Conservation (phyloP, 495 filamentous ascomycete genomes). For the Penicillium subrubescens region DNA sequence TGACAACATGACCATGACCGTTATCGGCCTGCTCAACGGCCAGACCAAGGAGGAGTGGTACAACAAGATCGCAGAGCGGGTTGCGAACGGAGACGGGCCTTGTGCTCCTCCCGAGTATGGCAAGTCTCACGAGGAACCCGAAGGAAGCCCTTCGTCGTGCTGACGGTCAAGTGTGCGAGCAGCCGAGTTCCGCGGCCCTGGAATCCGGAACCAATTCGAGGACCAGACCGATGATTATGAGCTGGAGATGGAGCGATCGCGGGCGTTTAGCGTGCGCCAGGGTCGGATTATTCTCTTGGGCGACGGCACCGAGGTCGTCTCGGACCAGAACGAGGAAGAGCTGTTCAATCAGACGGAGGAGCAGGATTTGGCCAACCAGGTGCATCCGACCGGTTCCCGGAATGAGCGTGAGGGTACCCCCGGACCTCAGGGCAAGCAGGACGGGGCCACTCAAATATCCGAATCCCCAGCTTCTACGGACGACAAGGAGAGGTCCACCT, state of each 20-base stretch:
- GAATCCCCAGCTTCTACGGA: slow-evolving; percentile 53
- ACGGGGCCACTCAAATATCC: slow-evolving; percentile 41
- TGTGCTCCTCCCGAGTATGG: slow-evolving; percentile 99
- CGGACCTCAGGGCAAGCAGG: slow-evolving; percentile 46
- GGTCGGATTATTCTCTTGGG: slow-evolving; percentile 92
- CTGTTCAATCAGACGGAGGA: slow-evolving; percentile 89
- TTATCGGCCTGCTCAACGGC: slow-evolving; percentile 86
- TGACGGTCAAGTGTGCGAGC: slow-evolving; percentile 49
- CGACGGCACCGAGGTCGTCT: slow-evolving; percentile 87
- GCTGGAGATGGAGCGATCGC: slow-evolving; percentile 68
- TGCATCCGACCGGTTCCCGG: slow-evolving; percentile 47
- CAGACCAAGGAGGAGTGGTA: slow-evolving; percentile 98
- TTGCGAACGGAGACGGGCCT: slow-evolving; percentile 95
- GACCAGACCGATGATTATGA: slow-evolving; percentile 94
- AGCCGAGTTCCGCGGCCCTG: slow-evolving; percentile 96
- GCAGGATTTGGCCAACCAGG: slow-evolving; percentile 66
- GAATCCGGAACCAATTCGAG: slow-evolving; percentile 81
- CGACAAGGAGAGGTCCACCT: slow-evolving; percentile 37
- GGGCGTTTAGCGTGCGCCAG: slow-evolving; percentile 63
- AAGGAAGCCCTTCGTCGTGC: slow-evolving; percentile 46
- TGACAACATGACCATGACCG: slow-evolving; percentile 98
- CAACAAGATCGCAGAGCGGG: slow-evolving; percentile 87
- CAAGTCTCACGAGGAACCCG: slow-evolving; percentile 65
- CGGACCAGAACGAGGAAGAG: slow-evolving; percentile 83
- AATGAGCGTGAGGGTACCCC: slow-evolving; percentile 61